Base-by-base conservation (phyloP, 83 land plant genomes). In the Diphasiastrum complanatum region DNA sequence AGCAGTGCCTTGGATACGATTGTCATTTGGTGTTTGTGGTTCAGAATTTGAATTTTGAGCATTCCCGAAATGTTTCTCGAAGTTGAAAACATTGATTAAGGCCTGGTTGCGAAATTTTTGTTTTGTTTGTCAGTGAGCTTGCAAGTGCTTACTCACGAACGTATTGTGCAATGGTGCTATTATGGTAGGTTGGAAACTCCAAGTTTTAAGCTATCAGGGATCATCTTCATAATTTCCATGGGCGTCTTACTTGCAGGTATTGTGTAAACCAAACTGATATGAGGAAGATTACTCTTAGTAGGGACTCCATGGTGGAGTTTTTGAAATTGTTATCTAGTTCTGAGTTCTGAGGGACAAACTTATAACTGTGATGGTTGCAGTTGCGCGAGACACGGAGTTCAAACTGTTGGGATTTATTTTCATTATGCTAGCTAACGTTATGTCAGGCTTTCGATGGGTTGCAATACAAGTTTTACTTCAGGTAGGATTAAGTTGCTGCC, bases 371-470 rank as follows among this genome's bases (percentile, higher is more conserved):
- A 20, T 35, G 57, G 24, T 53, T 67, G 51, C 82, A 90, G 96
- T 91, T 73, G 85, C 95, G 41, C 82, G 79, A 67, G 97, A 87
- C 74, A 81, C 89, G 56, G 86, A 90, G 47, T 95, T 95, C 70
- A 78, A 84, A 53, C 68, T 89, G 47, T 78, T 77, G 84, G 99
- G 99, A 29, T 95, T 95, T 60, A 47, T 87, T 60, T 83, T 95
- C 70, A 97, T 95, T 34, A 86, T 90, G 83, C 76, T 90, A 61
- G 95, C 99, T 47, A 81, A 97, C 49, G 79, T 95, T 16, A 86
- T 90, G 92, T 82, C 97, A 38, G 99, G 99, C 0, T 90, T 95
- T 62, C 81, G 99, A 22, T 95, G 99, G 99, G 78, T 78, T 25
- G 87, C 90, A 75, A 95, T 95, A 27, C 99, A 95, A 68, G 80